Conservation (phyloP, 768 basidiomycete genomes). For the Cystobasidium ongulense region DNA sequence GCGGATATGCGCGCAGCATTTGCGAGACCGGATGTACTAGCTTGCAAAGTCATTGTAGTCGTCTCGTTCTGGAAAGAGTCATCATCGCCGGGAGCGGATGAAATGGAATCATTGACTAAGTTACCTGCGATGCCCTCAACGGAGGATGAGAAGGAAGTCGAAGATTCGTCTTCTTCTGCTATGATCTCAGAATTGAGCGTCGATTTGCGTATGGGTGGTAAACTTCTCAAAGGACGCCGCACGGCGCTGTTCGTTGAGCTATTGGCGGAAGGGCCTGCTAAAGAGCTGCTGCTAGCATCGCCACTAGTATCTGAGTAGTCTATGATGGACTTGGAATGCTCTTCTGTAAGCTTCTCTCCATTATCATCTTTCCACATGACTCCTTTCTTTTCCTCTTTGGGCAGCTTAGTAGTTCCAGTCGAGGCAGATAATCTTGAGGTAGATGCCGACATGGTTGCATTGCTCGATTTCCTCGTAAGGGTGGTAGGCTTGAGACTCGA, state of each 20-base stretch:
- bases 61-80: neutral
- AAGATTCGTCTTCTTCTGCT: neutral
- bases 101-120: slow-evolving; percentile 3
- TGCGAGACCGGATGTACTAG: neutral
- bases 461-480: slow-evolving; percentile 5
- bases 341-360: slow-evolving; percentile 24
- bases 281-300: neutral
- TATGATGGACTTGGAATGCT: slow-evolving; percentile 20
- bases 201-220: neutral
- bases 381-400: slow-evolving; percentile 13
- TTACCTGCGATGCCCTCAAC: neutral
- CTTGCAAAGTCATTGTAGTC: neutral
- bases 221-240: neutral
- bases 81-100: neutral
- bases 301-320: slow-evolving; percentile 20
- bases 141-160: neutral
- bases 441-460: neutral
- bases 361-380: slow-evolving; percentile 28
- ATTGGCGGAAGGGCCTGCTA: neutral
- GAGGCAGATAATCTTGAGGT: neutral
- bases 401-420: neutral
- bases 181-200: neutral
- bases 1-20: neutral
- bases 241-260: neutral
- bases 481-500: neutral